These are phyloP conservation scores for Tulasnella sp. DNA, from an alignment of 768 basidiomycete species.

Conservation along the genomic window DNA sequence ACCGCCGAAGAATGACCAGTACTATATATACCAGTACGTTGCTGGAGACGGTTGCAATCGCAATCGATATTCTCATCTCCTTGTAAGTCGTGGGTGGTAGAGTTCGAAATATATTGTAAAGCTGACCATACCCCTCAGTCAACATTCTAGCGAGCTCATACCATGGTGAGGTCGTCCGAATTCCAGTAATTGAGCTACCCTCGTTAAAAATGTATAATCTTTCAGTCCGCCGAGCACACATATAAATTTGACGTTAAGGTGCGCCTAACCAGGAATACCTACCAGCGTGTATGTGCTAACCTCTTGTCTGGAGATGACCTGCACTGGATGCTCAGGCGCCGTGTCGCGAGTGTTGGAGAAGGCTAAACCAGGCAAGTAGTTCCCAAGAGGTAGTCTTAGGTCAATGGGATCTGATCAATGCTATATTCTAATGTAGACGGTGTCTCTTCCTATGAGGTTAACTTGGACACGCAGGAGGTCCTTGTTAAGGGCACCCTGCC, in stretches of 20 bases:
- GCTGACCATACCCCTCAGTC: too few relatives aligned
- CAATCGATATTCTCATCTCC: too few relatives aligned
- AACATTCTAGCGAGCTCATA: too few relatives aligned
- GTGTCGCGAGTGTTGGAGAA: conserved; percentile 63
- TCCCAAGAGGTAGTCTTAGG: background rate
- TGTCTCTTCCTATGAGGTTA: conserved; percentile 48
- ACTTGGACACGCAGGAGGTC: conserved; percentile 62
- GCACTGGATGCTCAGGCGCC: conserved; percentile 77
- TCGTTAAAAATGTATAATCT: too few relatives aligned
- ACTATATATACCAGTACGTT: too few relatives aligned
- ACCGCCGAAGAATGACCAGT: too few relatives aligned
- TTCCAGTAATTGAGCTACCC: too few relatives aligned
- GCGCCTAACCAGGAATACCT: conserved; percentile 5
- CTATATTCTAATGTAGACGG: conserved; percentile 31
- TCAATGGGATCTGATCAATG: background rate
- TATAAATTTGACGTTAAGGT: conserved; percentile 86
- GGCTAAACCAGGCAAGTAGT: conserved; percentile 29
- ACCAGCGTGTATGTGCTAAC: background rate
- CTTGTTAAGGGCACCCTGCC: conserved; percentile 47
- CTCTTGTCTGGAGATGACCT: conserved; percentile 63
- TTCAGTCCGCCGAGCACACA: conserved; percentile 24
- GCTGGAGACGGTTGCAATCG: too few relatives aligned
- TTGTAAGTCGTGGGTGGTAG: too few relatives aligned
- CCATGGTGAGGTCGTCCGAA: too few relatives aligned
- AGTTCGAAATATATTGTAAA: too few relatives aligned